Evolutionary conservation across 495 filamentous ascomycete genomes (phyloP).

Genomic region (Hypoxylon trugodes): DNA sequence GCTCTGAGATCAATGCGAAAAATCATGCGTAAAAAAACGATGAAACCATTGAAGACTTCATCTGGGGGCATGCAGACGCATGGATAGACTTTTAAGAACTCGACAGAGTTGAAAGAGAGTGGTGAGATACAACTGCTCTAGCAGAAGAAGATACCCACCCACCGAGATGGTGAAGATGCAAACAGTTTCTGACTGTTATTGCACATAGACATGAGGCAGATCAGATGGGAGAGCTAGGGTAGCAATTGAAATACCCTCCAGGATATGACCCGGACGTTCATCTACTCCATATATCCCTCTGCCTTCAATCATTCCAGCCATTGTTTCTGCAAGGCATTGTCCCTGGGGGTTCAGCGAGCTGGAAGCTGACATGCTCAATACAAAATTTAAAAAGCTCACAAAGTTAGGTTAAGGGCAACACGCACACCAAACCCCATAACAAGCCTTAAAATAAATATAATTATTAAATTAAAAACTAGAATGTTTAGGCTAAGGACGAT

Average conservation of each 20-base stretch:
- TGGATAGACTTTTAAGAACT: not conserved
- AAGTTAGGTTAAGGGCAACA: too few species aligned
- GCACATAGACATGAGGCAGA: not conserved
- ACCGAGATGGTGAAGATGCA: slow-evolving; percentile 16
- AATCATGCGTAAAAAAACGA: not conserved
- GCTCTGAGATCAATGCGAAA: not conserved
- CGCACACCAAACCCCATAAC: too few species aligned
- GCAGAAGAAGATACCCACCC: slow-evolving; percentile 37
- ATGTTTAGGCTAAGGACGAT: too few species aligned
- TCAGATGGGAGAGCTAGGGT: not conserved
- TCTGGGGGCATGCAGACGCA: slow-evolving; percentile 2
- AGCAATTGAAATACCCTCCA: not conserved
- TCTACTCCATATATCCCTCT: not conserved
- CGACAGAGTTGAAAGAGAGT: not conserved
- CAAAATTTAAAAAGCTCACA: too few species aligned
- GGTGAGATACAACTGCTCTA: slow-evolving; percentile 9
- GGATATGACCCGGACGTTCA: not conserved
- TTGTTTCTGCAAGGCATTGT: too few species aligned
- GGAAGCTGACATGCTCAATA: too few species aligned
- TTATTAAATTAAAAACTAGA: too few species aligned
- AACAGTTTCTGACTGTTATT: not conserved
- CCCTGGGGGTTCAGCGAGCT: too few species aligned
- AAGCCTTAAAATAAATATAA: too few species aligned
- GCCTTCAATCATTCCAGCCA: too few species aligned
- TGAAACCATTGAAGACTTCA: not conserved